phyloP scores from a whole-genome alignment of 2,329 filamentous ascomycete genomes.

The Botrytis deweyae region DNA sequence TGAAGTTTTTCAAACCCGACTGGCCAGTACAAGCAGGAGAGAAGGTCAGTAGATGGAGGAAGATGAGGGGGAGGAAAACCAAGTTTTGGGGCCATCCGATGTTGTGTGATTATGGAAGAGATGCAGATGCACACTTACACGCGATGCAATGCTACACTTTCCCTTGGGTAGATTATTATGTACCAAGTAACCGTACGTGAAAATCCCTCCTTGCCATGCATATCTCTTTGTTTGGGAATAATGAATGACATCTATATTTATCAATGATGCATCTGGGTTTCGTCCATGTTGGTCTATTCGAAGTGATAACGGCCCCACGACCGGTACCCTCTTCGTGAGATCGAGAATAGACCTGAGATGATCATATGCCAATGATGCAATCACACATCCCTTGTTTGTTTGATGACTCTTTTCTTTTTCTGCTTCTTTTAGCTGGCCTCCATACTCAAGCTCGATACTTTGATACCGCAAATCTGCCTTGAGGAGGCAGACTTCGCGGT shows the following conservation, averaged over 20 bases:
- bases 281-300: background rate
- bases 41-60: background rate
- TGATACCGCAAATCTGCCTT: conserved; percentile 9
- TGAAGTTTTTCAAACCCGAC: background rate
- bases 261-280: background rate
- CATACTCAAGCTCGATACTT: background rate
- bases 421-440: background rate
- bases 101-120: conserved; percentile 1
- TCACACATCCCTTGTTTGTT: background rate
- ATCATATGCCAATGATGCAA: conserved; percentile 17
- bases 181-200: conserved; percentile 16
- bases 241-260: conserved; percentile 21
- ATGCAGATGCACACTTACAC: background rate
- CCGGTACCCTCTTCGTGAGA: background rate
- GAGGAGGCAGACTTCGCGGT: background rate
- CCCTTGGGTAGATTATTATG: background rate
- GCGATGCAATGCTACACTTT: background rate
- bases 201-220: conserved; percentile 15
- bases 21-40: background rate
- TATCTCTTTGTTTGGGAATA: conserved; percentile 14
- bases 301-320: background rate
- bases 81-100: conserved; percentile 4
- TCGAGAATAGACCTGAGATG: conserved; percentile 10
- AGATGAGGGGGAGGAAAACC: background rate
- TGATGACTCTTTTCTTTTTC: background rate